Conservation (phyloP, 163 green algal species). For the Prototheca cutis region DNA sequence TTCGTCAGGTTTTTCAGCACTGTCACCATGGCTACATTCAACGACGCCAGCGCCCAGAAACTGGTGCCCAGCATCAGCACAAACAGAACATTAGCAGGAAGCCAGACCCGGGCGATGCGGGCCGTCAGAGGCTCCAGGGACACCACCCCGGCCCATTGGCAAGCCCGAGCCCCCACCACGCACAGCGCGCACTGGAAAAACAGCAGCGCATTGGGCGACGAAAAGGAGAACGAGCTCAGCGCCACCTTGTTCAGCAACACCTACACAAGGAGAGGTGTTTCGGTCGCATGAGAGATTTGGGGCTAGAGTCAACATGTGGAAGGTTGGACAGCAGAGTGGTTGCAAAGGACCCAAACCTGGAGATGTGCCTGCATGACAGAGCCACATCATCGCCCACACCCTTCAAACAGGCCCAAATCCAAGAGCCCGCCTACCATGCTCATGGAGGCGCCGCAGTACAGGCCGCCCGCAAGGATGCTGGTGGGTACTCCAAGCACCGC, state of each 20-base stretch:
- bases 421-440: slow-evolving; percentile 14
- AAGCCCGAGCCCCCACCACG: slow-evolving; percentile 34
- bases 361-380: no score
- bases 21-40: slow-evolving; percentile 60
- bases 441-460: slow-evolving; percentile 17
- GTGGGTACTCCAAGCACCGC: slow-evolving; percentile 4
- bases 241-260: slow-evolving; percentile 81
- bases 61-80: slow-evolving; percentile 76
- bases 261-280: slow-evolving; percentile 1
- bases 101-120: slow-evolving; percentile 56
- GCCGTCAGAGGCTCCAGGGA: slow-evolving; percentile 19
- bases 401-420: no score
- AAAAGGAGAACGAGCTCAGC: slow-evolving; percentile 63
- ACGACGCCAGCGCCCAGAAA: slow-evolving; percentile 63
- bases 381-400: not conserved
- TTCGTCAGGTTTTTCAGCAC: slow-evolving; percentile 86
- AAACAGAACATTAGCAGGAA: slow-evolving; percentile 87
- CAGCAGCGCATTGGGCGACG: slow-evolving; percentile 56
- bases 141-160: slow-evolving; percentile 10
- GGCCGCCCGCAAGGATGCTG: not conserved
- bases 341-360: no score
- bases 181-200: slow-evolving; percentile 68
- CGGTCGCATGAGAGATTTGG: not conserved
- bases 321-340: no score
- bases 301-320: not conserved